Evolutionary conservation across 2,329 filamentous ascomycete species (phyloP), one percentile per base, ranked within the genome.

Genomic region (Fusarium staphyleae): DNA sequence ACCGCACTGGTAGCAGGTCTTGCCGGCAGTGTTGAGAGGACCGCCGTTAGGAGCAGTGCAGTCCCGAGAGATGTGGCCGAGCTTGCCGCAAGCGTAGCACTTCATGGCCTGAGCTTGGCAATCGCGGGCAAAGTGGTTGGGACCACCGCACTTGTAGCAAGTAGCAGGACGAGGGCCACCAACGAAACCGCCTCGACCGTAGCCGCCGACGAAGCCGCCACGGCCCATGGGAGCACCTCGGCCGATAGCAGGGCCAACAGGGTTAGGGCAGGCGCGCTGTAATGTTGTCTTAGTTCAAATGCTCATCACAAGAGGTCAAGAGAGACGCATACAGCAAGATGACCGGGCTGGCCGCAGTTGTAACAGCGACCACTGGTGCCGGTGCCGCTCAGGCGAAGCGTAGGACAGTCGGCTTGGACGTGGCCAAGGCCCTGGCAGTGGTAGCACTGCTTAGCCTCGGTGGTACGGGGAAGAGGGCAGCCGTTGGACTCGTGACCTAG

Each of bases 381-480:
- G 67, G 88, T 89, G 65, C 89, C 93, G 76, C 87, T 96, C 75
- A 99, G 78, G 67, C 95, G 91, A 63, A 99, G 86, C 59, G 95
- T 98, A 70, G 95, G 95, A 85, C 95, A 99, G 77, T 99, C 95
- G 67, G 95, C 95, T 82, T 99, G 95, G 70, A 99, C 95, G 75
- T 99, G 95, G 66, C 95, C 95, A 58, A 98, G 86, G 54, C 95
- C 95, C 82, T 98, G 95, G 84, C 95, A 99, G 81, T 98, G 95
- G 77, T 99, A 99, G 86, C 95, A 99, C 83, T 99, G 95, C 87
- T 99, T 99, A 46, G 92, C 92, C 80, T 99, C 95, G 63, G 95
- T 97, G 57, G 93, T 97, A 76, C 95, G 89, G 71, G 95, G 95
- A 72, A 93, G 88, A 69, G 95, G 95, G 84, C 95, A 99, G 76